Conservation (phyloP, 148 eudicot species). For the Camellia granthamiana region DNA sequence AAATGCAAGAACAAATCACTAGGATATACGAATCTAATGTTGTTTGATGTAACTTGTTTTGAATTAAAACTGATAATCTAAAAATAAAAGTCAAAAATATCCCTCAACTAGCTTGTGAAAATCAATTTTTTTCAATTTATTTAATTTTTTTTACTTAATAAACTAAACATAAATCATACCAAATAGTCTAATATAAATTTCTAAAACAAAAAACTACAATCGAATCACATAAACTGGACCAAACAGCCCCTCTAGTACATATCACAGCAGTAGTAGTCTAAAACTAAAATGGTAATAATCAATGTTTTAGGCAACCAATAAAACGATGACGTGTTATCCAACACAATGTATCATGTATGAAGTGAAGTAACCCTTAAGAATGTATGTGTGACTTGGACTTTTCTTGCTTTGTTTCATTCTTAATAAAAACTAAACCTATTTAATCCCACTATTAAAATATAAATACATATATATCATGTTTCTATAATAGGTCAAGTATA, state of each 20-base stretch:
- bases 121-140: too few relatives aligned
- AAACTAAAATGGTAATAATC: background rate
- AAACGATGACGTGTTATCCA: slow-evolving; percentile 10
- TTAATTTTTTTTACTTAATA: too few relatives aligned
- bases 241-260: background rate
- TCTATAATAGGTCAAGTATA: slow-evolving; percentile 17
- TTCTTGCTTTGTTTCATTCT: slow-evolving; percentile 38
- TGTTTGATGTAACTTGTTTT: too few relatives aligned
- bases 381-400: slow-evolving; percentile 17
- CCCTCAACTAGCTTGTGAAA: too few relatives aligned
- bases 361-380: slow-evolving; percentile 55
- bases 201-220: too few relatives aligned
- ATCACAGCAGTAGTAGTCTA: background rate
- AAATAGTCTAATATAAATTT: too few relatives aligned
- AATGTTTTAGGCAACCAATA: background rate
- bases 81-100: too few relatives aligned
- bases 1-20: too few relatives aligned
- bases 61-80: too few relatives aligned
- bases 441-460: slow-evolving; percentile 14
- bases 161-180: too few relatives aligned
- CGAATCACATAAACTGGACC: too few relatives aligned
- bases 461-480: background rate
- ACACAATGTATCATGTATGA: slow-evolving; percentile 13
- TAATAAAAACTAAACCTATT: slow-evolving; percentile 35
- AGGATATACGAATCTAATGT: too few relatives aligned